Evolutionary conservation across 352 stramenopile genomes (phyloP).

Genomic region (Phytopythium delawarense): DNA sequence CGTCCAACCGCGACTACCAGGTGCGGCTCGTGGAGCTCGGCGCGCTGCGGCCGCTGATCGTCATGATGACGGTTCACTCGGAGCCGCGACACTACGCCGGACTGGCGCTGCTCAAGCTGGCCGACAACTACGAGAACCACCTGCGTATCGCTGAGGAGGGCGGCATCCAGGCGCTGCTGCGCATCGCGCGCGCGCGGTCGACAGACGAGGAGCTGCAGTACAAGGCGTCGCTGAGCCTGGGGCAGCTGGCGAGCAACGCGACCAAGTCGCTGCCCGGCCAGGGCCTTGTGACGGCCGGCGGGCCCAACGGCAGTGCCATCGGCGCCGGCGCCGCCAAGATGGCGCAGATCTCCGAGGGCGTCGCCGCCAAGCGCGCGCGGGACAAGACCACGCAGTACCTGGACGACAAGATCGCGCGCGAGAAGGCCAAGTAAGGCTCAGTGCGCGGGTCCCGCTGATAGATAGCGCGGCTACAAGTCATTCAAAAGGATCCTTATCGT

Average conservation of each 20-base stretch:
- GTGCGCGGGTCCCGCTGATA: no score
- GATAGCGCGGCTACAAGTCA: no score
- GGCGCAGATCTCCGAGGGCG: constrained; percentile 64
- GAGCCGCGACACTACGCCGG: constrained; percentile 95
- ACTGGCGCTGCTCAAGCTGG: constrained; percentile 95
- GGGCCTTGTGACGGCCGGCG: constrained; percentile 31
- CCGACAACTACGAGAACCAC: constrained; percentile 98
- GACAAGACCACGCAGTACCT: constrained; percentile 79
- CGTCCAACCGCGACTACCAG: constrained; percentile 93
- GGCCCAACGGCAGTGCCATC: constrained; percentile 34
- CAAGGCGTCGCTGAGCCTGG: constrained; percentile 92
- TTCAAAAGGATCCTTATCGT: no score
- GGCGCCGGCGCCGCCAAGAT: constrained; percentile 74
- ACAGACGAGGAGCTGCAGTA: constrained; percentile 95
- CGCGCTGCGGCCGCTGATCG: constrained; percentile 91
- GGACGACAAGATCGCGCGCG: constrained; percentile 64
- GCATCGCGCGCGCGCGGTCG: constrained; percentile 85
- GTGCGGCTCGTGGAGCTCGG: constrained; percentile 89
- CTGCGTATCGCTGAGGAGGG: constrained; percentile 93
- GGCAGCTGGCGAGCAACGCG: constrained; percentile 90
- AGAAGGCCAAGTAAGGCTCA: constrained; percentile 23
- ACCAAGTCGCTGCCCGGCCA: constrained; percentile 72
- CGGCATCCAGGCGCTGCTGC: constrained; percentile 93
- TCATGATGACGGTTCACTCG: constrained; percentile 93
- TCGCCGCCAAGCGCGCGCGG: constrained; percentile 53